Base-by-base conservation (phyloP, 208 protist genomes). In the Trypanosoma conorhini region DNA sequence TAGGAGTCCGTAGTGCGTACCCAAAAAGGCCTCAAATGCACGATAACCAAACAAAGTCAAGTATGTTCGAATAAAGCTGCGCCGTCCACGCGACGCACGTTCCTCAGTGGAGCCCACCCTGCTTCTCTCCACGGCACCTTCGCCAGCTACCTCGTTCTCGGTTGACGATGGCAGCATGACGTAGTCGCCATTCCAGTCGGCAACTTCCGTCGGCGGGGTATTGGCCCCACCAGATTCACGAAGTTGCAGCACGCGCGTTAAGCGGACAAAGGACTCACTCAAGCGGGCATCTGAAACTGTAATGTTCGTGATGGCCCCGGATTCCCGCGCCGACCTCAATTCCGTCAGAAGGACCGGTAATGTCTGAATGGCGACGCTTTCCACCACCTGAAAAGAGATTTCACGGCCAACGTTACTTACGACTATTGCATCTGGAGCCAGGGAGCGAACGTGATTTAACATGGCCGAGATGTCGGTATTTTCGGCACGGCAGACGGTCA, bases 231-330 rank as follows among this genome's bases (percentile, higher is more conserved):
- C 30, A 59, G 26, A 42, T 13, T 70, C 55, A 46, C 33, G 19
- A 64, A 40, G 31, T 26, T 38, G 15, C 22, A 62, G 22, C 10
- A 26, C 22, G 35, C 64, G 72, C 24, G 56, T 58, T 2, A 71
- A 50, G 22, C 64, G 64, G 5, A 66, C 42, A 55, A 72, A 77
- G 19, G 58, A 33, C 56, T 77, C 72, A 30, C 58, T 57, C 10
- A 77, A 52, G 5, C 38, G 52, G 55, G 54, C 35, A 70, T 77
- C 72, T 21, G 72, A 77, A n/a, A 77, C 72, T 22, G 22, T 64
- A 26, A 77, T 70, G 38, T 58, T 70, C 46, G 72, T 65, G 35
- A 77, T 65, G 5, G 63, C 3, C 1, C 33, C 50, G 17, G 60
- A 51, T 5, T 63, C 46, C 22, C 44, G 52, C 52, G 28, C 28